Base-by-base conservation (phyloP, 192 early-diverging fungal genomes). In the Coemansia sp. region DNA sequence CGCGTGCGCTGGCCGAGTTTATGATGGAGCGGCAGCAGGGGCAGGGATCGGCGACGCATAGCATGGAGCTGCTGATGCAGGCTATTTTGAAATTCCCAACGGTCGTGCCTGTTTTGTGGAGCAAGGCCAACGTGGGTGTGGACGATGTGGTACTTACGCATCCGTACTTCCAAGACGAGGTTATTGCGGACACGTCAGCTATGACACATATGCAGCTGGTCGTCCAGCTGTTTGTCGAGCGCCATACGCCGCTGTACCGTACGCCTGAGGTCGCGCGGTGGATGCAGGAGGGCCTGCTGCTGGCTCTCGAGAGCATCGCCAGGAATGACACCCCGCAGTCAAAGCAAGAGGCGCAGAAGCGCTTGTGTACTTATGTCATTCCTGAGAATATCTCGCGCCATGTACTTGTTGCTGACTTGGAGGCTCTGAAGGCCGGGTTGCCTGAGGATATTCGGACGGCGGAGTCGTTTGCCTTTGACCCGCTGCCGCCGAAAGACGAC, bases 211-310 rank as follows among this genome's bases (percentile, higher is more conserved):
- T 92, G 71, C 87, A 90, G 72, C 76, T 92, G 61, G 79, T 92
- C 40, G 80, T 92, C 44, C 77, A 87, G 24, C 75, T 95, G 68
- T 95, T 90, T 81, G 89, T 91, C 7, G 92, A 95, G 76, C 81
- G 91, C 33, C 88, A 79, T 52, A 86, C 87, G 67, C 77, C 92
- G 40, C 75, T 95, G 44, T 98, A 95, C 92, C 94, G 95, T 55
- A 90, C 92, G 53, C 93, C 94, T 3, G 92, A 95, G 71, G 78
- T 71, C n/a, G 50, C 66, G 8, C 62, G 73, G 33, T 88, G 88
- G 86, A 72, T 85, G 27, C 84, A 87, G 41, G 78, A 80, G 64
- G 83, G 78, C 12, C 72, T 85, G 46, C 72, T 73, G 39, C 40
- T 71, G 62, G 83, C 83, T 29, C 70, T 85, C 3, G 72, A 73